Evolutionary conservation across 352 stramenopile species (phyloP).

Genomic region (Phytophthora macrochlamydospora): DNA sequence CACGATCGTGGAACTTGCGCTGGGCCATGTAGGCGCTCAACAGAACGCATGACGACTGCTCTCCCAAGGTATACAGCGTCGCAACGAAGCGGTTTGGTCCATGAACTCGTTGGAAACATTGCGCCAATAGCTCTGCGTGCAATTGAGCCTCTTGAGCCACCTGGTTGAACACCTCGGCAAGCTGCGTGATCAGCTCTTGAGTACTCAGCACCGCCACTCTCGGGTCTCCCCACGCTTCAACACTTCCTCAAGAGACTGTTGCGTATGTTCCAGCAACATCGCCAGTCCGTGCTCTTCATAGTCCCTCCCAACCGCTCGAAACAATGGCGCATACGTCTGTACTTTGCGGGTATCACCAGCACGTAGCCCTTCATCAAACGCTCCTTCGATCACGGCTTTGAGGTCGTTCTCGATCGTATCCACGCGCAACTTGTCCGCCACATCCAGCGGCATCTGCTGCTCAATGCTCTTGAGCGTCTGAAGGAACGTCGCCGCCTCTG

Average conservation of each 20-base stretch:
- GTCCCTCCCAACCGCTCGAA: constrained; percentile 64
- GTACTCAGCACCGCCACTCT: constrained; percentile 62
- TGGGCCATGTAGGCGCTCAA: constrained; percentile 77
- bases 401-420: constrained; percentile 88
- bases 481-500: constrained; percentile 74
- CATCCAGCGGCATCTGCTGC: constrained; percentile 74
- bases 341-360: constrained; percentile 49
- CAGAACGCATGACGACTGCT: constrained; percentile 60
- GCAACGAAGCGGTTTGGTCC: constrained; percentile 59
- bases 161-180: constrained; percentile 78
- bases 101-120: constrained; percentile 60
- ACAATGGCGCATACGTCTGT: constrained; percentile 75
- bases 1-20: constrained; percentile 70
- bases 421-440: constrained; percentile 82
- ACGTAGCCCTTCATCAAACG: constrained; percentile 64
- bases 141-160: constrained; percentile 72
- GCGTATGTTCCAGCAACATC: constrained; percentile 61
- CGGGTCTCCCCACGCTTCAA: constrained; percentile 31
- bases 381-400: constrained; percentile 73
- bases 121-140: constrained; percentile 51
- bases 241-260: constrained; percentile 35
- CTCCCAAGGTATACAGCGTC: constrained; percentile 63
- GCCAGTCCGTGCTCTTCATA: constrained; percentile 75
- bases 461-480: constrained; percentile 81
- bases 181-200: constrained; percentile 75